Evolutionary conservation across 2,329 filamentous ascomycete species (phyloP), one percentile per base, ranked within the genome.

Genomic region (Ilyonectria robusta): DNA sequence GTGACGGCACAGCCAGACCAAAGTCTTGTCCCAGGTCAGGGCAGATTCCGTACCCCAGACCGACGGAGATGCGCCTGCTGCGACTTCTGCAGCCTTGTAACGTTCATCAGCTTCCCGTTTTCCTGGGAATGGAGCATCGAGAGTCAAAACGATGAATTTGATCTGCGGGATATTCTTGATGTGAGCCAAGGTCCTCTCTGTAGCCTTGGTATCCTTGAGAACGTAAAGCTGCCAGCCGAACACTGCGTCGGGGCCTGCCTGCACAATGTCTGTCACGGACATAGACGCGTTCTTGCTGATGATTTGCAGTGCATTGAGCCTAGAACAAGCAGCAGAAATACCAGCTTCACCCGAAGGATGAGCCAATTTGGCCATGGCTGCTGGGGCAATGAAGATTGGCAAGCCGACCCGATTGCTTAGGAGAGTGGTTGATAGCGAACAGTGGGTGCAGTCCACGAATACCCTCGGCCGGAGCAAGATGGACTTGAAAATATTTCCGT

Each of bases 401-500:
- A 88, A 79, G 23, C 79, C 81, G 65, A 86, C 81, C 5, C 80
- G 76, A 33, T 83, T 78, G 2, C 88, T 88, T 2, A 92, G 81
- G 40, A 92, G 86, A 0, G 87, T 89, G 1, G 93, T 95, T 6
- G 89, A 87, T 7, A 91, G 87, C 73, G 93, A 89, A 81, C 92
- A 94, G 60, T 82, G 81, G 5, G 88, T 90, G 81, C 92, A 94
- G 82, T 97, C 93, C 72, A 94, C 84, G 80, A 97, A 96, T 46
- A 97, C 88, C 29, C 94, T 86, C 9, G 94, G 94, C 13, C 94
- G 90, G 6, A 97, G 86, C 3, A 97, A 84, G 72, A 97, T 95
- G 67, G 89, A 87, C 42, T 87, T 87, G 79, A 94, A 97, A 26
- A 92, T 91, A 26, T 84, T 80, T 75, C 90, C 92, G 83, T 97